phyloP scores from a whole-genome alignment of 805 yeast genomes.

The Lipomyces yamadae region DNA sequence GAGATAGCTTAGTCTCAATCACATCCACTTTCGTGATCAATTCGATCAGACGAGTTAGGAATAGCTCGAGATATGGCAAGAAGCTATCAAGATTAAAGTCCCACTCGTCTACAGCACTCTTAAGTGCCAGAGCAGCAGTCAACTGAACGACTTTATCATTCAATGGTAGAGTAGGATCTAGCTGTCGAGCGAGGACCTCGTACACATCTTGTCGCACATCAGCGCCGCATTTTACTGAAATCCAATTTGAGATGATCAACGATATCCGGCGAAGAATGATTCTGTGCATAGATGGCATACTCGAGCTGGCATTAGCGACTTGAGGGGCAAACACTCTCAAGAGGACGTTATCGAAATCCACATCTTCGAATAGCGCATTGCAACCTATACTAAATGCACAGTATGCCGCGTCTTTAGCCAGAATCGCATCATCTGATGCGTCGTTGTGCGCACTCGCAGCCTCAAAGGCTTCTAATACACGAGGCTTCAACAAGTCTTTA shows the following conservation, averaged over 20 bases:
- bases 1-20: conserved; percentile 77
- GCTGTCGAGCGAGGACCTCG: conserved; percentile 56
- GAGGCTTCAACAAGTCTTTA: conserved; percentile 58
- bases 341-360: conserved; percentile 68
- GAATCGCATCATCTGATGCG: conserved; percentile 51
- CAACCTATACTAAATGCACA: conserved; percentile 84
- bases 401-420: conserved; percentile 77
- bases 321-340: conserved; percentile 64
- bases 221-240: conserved; percentile 64
- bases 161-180: conserved; percentile 52
- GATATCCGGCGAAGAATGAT: conserved; percentile 79
- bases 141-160: conserved; percentile 83
- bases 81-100: conserved; percentile 75
- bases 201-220: conserved; percentile 64
- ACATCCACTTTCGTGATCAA: conserved; percentile 57
- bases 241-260: conserved; percentile 80
- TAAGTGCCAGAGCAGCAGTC: conserved; percentile 71
- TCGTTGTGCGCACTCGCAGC: conserved; percentile 10
- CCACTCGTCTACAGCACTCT: conserved; percentile 80
- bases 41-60: conserved; percentile 54
- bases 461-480: conserved; percentile 25
- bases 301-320: conserved; percentile 43
- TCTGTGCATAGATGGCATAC: conserved; percentile 54
- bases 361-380: conserved; percentile 62
- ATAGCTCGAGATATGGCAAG: conserved; percentile 60